Percentiles rank a stretch among this genome's conserved stretches.
Evolutionary conservation across 2,329 filamentous ascomycete species (phyloP).

Genomic region (Sporothrix pallida): DNA sequence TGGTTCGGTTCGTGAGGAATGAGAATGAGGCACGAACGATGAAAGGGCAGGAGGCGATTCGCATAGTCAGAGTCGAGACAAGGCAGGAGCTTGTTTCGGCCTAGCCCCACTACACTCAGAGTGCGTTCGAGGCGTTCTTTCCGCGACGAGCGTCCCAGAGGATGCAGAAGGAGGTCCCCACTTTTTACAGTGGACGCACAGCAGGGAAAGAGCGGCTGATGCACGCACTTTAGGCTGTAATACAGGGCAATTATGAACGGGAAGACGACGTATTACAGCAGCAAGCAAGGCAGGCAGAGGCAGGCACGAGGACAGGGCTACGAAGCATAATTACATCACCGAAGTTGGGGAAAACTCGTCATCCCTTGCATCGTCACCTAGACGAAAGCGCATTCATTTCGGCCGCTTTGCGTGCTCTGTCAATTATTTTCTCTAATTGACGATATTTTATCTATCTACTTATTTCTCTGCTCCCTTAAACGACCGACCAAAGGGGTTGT

Average conservation of each 20-base stretch:
- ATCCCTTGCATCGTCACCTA: not conserved
- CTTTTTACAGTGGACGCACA: conserved; percentile 11
- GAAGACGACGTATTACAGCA: not conserved
- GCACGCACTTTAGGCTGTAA: conserved; percentile 17
- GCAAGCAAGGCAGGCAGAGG: not conserved
- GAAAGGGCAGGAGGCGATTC: not conserved
- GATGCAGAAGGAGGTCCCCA: not conserved
- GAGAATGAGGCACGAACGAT: not conserved
- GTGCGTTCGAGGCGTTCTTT: not conserved
- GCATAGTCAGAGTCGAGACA: not conserved
- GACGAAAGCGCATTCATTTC: not conserved
- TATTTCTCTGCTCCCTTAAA: not conserved
- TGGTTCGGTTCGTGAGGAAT: not conserved
- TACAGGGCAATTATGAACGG: not conserved
- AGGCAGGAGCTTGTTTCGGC: conserved; percentile 23
- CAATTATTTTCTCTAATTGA: not conserved
- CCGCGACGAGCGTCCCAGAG: not conserved
- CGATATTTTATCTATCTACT: not conserved
- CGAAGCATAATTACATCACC: conserved; percentile 14
- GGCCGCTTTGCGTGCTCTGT: not conserved
- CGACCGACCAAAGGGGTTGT: not conserved
- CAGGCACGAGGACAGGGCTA: not conserved
- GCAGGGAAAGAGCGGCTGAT: conserved; percentile 11
- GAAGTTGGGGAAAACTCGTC: not conserved
- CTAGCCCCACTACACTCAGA: not conserved